Percentiles rank a stretch among this genome's conserved stretches.
Conservation (phyloP, 1,284 basidiomycete species). For the Rhodofomes roseus region DNA sequence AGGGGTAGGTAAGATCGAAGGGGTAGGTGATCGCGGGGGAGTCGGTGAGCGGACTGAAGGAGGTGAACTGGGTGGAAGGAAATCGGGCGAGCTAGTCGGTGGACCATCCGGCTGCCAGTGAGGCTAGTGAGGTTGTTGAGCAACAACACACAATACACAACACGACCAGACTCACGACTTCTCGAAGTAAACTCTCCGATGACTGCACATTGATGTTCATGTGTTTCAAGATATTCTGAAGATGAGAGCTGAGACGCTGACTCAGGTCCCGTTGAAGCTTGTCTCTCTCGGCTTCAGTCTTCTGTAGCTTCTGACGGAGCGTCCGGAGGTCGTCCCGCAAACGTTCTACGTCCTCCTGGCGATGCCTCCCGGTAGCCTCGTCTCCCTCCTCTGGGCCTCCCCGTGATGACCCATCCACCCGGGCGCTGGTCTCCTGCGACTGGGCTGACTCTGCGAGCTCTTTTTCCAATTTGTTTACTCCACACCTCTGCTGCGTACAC, state of each 20-base stretch:
- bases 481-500: slow-evolving; percentile 5
- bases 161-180: too few relatives aligned
- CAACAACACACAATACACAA: too few relatives aligned
- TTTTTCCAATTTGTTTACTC: slow-evolving; percentile 2
- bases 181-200: too few relatives aligned
- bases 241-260: not conserved
- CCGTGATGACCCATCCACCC: too few relatives aligned
- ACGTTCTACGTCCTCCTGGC: not conserved
- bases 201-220: not conserved
- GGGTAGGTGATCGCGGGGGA: too few relatives aligned
- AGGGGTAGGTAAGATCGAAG: too few relatives aligned
- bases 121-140: too few relatives aligned
- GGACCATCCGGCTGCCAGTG: too few relatives aligned
- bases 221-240: not conserved
- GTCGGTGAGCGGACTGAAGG: too few relatives aligned
- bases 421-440: not conserved
- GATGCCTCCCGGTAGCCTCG: not conserved
- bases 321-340: not conserved
- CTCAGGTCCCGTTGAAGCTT: not conserved
- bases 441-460: not conserved
- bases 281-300: not conserved
- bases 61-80: too few relatives aligned
- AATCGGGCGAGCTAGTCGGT: too few relatives aligned
- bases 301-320: not conserved
- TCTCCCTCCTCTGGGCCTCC: not conserved